Base-by-base conservation (phyloP, 805 yeast species). In the Teunomyces lycoperdinae region DNA sequence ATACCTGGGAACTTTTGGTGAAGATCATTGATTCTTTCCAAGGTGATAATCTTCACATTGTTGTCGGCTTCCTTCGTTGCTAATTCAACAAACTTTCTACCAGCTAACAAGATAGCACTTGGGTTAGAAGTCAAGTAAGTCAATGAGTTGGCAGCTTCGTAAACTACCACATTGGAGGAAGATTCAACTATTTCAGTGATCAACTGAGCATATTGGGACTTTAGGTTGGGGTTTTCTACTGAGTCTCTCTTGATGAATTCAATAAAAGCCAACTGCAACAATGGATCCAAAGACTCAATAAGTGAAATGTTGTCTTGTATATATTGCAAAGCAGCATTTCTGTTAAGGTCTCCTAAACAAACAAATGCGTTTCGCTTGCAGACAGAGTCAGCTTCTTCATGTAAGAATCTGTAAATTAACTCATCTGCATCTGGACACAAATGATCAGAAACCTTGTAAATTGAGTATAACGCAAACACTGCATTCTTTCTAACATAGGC, bases 401-500 rank as follows among this genome's bases (percentile, higher is more conserved):
- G 77, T 61, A 94, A 75, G 65, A 90, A 88, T 46, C 79, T 79
- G 54, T 77, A 74, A 55, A 92, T 76, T 52, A 92, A 78, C 56
- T 88, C 96, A 45, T 90, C 85, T n/a, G 97, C 96, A 71, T 95
- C 99, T 5, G 99, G 99, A 41, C 89, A 79, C 63, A 94, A 79
- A 69, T 87, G 92, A 35, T 87, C 90, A 30, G 96, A 83, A 45
- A 86, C 91, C 63, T 83, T 77, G 67, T 80, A 87, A 57, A 94
- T 88, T 20, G 96, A 83, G 58, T 79, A 81, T 50, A 94, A 81
- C 36, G 98, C 96, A 68, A 92, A 85, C 17, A 89, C 91, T 5
- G 99, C 99, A 64, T 94, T 92, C 68, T 94, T 94, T 65, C 99
- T 85, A 53, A 94, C 99, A 62, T 95, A 94, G 8, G 98, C 96